These are phyloP conservation scores for Penicillium sp. DNA, from an alignment of 2,329 filamentous ascomycete genomes.

Conservation along the genomic window DNA sequence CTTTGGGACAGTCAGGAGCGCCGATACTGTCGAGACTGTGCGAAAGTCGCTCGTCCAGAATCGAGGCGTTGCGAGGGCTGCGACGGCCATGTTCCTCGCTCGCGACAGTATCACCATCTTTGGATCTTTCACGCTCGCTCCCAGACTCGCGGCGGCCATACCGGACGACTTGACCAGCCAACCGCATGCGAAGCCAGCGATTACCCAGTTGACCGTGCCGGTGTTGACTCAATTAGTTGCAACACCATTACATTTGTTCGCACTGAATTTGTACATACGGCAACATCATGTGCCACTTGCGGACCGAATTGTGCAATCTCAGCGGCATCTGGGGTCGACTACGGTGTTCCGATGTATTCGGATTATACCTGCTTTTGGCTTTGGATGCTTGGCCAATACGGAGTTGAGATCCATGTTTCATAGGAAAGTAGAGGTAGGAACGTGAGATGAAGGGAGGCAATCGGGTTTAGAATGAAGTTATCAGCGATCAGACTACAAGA, in stretches of 20 bases:
- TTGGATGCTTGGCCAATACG: constrained; percentile 79
- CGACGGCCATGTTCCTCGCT: constrained; percentile 65
- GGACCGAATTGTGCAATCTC: constrained; percentile 63
- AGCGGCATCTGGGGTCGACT: constrained; percentile 69
- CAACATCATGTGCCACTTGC: constrained; percentile 39
- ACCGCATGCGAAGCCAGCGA: constrained; percentile 24
- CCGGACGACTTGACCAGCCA: constrained; percentile 25
- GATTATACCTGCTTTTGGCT: constrained; percentile 82
- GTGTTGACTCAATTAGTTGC: constrained; percentile 74
- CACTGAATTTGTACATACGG: constrained; percentile 77
- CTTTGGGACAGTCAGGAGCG: constrained; percentile 55
- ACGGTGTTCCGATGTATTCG: constrained; percentile 71
- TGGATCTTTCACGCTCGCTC: constrained; percentile 35
- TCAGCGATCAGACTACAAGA: background rate
- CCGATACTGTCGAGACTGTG: constrained; percentile 67
- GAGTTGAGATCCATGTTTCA: constrained; percentile 28
- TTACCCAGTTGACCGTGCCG: constrained; percentile 73
- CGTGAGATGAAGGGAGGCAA: background rate
- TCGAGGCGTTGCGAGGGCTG: constrained; percentile 15
- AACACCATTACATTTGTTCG: constrained; percentile 82
- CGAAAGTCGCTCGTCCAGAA: constrained; percentile 12
- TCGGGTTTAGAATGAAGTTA: background rate
- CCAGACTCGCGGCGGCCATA: constrained; percentile 22
- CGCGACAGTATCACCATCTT: constrained; percentile 87
- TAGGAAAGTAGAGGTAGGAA: constrained; percentile 6